These are phyloP conservation scores for Mollisiaceae sp. DNA, from an alignment of 2,329 filamentous ascomycete genomes.

Conservation along the genomic window DNA sequence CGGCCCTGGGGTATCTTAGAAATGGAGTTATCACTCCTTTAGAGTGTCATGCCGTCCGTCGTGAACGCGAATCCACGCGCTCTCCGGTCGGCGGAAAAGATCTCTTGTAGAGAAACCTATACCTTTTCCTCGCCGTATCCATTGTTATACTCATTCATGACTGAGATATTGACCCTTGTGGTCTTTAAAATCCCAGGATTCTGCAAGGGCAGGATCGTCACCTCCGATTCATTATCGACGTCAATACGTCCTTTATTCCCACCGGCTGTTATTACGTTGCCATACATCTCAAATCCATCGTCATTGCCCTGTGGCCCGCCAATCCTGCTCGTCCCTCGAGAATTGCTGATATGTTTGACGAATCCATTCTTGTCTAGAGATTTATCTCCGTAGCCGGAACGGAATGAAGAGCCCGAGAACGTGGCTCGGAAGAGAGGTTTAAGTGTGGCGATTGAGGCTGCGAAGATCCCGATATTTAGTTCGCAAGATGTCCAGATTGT, in stretches of 20 bases:
- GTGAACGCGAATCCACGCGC: background rate
- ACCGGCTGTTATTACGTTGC: slow-evolving; percentile 11
- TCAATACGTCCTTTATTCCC: slow-evolving; percentile 7
- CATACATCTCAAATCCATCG: slow-evolving; percentile 27
- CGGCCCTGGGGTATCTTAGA: slow-evolving; percentile 1
- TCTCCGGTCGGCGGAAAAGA: background rate
- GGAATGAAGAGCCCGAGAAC: background rate
- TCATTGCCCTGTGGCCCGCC: slow-evolving; percentile 13
- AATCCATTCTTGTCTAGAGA: slow-evolving; percentile 20
- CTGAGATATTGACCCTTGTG: slow-evolving; percentile 15
- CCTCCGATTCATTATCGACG: slow-evolving; percentile 15
- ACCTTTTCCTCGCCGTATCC: background rate
- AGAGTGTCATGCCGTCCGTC: background rate
- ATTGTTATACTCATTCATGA: background rate
- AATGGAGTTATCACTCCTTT: too few species aligned
- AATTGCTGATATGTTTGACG: slow-evolving; percentile 18
- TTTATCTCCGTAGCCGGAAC: slow-evolving; percentile 1
- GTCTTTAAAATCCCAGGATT: slow-evolving; percentile 12
- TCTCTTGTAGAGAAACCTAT: background rate
- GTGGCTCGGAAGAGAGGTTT: slow-evolving; percentile 43
- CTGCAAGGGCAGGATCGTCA: slow-evolving; percentile 19
- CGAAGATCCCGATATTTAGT: slow-evolving; percentile 49
- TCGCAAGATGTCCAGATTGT: slow-evolving; percentile 53
- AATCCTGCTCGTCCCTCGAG: slow-evolving; percentile 11
- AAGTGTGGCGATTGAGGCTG: slow-evolving; percentile 49